Conservation (phyloP, 129 eudicot species). For the Tanacetum coccineum region DNA sequence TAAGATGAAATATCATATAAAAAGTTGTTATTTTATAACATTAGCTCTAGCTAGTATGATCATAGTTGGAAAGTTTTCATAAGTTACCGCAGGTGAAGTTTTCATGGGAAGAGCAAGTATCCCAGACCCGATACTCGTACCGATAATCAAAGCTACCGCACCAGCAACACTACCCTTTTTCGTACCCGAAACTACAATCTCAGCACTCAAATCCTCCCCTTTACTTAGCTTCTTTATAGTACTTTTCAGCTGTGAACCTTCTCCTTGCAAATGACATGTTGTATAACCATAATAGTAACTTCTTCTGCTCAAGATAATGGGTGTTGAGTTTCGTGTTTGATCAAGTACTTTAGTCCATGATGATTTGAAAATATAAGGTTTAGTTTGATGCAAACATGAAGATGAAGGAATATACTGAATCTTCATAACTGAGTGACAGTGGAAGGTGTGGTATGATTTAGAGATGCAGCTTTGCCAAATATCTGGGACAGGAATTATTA, state of each 20-base stretch:
- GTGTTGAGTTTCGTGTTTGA: constrained; percentile 16
- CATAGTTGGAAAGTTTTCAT: too few relatives aligned
- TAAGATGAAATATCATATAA: too few relatives aligned
- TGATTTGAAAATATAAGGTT: background rate
- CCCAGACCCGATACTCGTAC: constrained; percentile 88
- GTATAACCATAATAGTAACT: constrained; percentile 23
- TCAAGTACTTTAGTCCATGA: constrained; percentile 23
- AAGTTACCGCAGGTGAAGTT: constrained; percentile 74
- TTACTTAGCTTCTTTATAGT: constrained; percentile 33
- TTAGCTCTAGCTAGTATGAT: too few relatives aligned
- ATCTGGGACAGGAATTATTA: constrained; percentile 25
- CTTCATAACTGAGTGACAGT: constrained; percentile 35
- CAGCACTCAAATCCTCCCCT: constrained; percentile 25
- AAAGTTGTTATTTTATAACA: too few relatives aligned
- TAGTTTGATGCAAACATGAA: constrained; percentile 21
- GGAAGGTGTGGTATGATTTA: background rate
- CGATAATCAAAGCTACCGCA: constrained; percentile 77
- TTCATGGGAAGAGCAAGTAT: constrained; percentile 82
- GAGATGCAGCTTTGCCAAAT: constrained; percentile 35
- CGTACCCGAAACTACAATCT: constrained; percentile 24
- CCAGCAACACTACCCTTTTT: constrained; percentile 68
- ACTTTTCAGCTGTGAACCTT: constrained; percentile 19
- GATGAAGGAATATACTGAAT: constrained; percentile 36
- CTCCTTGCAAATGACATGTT: constrained; percentile 30
- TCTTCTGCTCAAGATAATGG: constrained; percentile 19